These are phyloP conservation scores for Allomyces arbusculus DNA, from an alignment of 192 early-diverging fungal genomes.

Conservation along the genomic window DNA sequence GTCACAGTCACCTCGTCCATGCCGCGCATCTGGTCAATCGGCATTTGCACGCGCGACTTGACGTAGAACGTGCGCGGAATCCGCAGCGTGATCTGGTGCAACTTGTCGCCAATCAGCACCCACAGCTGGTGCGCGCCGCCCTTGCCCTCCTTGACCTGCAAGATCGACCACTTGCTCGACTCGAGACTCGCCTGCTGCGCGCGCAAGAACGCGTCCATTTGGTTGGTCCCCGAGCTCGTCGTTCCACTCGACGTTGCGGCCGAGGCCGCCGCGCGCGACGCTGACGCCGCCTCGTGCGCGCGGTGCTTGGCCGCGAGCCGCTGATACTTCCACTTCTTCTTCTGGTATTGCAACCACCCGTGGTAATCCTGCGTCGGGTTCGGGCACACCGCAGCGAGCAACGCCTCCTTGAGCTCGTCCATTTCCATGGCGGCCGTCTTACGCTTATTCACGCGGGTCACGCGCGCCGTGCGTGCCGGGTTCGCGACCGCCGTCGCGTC, in stretches of 20 bases:
- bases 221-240: background rate
- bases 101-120: constrained; percentile 43
- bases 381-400: constrained; percentile 31
- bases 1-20: background rate
- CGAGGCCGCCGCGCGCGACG: constrained; percentile 11
- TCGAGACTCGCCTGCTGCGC: constrained; percentile 43
- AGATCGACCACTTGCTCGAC: constrained; percentile 53
- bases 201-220: constrained; percentile 40
- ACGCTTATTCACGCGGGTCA: constrained; percentile 4
- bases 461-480: constrained; percentile 33
- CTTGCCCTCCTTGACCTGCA: constrained; percentile 65
- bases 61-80: constrained; percentile 73
- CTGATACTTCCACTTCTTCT: constrained; percentile 49
- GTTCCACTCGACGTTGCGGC: background rate
- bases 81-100: constrained; percentile 48
- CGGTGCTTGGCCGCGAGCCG: constrained; percentile 17
- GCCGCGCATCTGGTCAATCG: constrained; percentile 8
- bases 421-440: constrained; percentile 1
- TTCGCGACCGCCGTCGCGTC: constrained; percentile 22
- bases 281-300: constrained; percentile 17
- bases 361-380: constrained; percentile 45
- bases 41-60: constrained; percentile 42
- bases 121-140: constrained; percentile 79
- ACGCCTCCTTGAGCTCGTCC: constrained; percentile 18
- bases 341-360: constrained; percentile 55